Base-by-base conservation (phyloP, 768 basidiomycete species). In the Leucogyrophana mollusca region DNA sequence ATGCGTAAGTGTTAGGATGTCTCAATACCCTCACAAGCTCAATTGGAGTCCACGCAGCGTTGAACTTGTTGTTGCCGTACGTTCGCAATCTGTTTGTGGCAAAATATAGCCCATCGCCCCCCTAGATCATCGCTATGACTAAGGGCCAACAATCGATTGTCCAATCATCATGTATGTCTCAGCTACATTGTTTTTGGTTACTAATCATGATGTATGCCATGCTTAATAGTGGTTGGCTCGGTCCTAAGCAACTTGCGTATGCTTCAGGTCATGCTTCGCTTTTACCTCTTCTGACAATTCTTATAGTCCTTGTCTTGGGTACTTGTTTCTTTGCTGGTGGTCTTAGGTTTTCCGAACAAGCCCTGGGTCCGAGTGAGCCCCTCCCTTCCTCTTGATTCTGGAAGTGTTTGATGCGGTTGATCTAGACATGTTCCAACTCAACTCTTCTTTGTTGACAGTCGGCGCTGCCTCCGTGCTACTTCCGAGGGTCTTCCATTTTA, bases 311-410 rank as follows among this genome's bases (percentile, higher is more conserved):
- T 37, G 86, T 90, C 4, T 70, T 88, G 34, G 87, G 87, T 36
- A 87, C 87, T 85, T 87, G 85, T 67, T 87, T 87, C n/a, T n/a
- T n/a, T 54, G 83, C 83, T 24, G 86, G 85, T 42, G 86, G 85
- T 25, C 65, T 78, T 27, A 76, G 76, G 50, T 87, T 77, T 57
- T 81, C 80, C 16, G 81, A 86, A 56, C 85, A 87, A 64, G 85
- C 82, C 1, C 87, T 88, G 56, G 79, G 80, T 30, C 60, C 72
- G 24, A 79, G 85, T 85, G 18, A 7, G 34, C 7, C 7, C 18
- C 18, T n/a, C n/a, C n/a, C n/a, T n/a, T n/a, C 37, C 18, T n/a
- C n/a, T n/a, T n/a, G n/a, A n/a, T n/a, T n/a, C n/a, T n/a, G n/a
- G n/a, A n/a, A n/a, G n/a, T n/a, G n/a, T n/a, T n/a, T n/a, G n/a